Conservation (phyloP, 2,329 filamentous ascomycete genomes). For the Gnomoniopsis smithogilvyi region DNA sequence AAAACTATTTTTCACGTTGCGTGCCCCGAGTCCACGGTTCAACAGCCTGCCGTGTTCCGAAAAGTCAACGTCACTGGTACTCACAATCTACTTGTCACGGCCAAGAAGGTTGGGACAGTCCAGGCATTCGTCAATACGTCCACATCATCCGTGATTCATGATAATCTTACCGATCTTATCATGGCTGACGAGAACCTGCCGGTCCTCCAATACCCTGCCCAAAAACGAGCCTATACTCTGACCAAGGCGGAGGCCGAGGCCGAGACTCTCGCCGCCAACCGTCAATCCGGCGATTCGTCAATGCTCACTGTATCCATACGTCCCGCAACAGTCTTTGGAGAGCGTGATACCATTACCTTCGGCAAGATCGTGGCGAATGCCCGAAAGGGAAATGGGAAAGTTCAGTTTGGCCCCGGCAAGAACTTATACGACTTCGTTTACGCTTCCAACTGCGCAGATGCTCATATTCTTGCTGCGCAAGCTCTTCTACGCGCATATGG, state of each 20-base stretch:
- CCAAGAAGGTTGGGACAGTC: conserved; percentile 11
- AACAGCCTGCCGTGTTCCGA: conserved; percentile 16
- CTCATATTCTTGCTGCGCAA: conserved; percentile 26
- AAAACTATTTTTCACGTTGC: conserved; percentile 19
- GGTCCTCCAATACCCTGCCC: conserved; percentile 19
- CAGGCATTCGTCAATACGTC: conserved; percentile 22
- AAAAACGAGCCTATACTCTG: conserved; percentile 21
- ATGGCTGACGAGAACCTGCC: conserved; percentile 19
- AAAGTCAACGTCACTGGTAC: conserved; percentile 20
- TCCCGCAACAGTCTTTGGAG: conserved; percentile 18
- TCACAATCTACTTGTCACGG: conserved; percentile 18
- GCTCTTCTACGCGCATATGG: conserved; percentile 24
- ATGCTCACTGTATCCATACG: conserved; percentile 21
- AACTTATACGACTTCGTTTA: conserved; percentile 30
- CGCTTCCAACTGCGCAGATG: conserved; percentile 24
- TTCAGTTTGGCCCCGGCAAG: conserved; percentile 25
- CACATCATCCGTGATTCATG: conserved; percentile 21
- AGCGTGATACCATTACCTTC: conserved; percentile 18
- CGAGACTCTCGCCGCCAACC: conserved; percentile 21
- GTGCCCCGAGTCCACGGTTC: conserved; percentile 18
- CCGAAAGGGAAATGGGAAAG: conserved; percentile 16
- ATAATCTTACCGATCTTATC: conserved; percentile 16
- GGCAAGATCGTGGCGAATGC: conserved; percentile 19
- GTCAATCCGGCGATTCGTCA: conserved; percentile 7
- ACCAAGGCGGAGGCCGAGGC: conserved; percentile 22